Base-by-base conservation (phyloP, 2,329 filamentous ascomycete genomes). In the Botrytis galanthina region DNA sequence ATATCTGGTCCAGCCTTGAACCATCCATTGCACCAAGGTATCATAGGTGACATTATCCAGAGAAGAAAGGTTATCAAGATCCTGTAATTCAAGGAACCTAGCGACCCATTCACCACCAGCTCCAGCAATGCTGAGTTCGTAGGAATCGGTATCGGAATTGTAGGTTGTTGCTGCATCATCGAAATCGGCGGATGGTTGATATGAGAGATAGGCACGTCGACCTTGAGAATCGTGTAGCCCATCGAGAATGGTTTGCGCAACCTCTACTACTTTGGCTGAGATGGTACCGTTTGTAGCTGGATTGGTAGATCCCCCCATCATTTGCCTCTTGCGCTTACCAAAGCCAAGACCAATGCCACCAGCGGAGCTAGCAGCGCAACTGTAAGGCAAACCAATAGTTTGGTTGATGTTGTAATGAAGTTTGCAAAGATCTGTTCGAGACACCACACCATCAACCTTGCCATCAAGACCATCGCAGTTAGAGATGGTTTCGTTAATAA, bases 381-480 rank as follows among this genome's bases (percentile, higher is more conserved):
- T 83, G 79, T 83, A 89, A 2, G 83, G 70, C 70, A 81, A 74
- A 32, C 86, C 87, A 71, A 88, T 80, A 60, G 83, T 84, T 20
- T 82, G 80, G 73, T 79, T 84, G 44, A 86, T 76, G 77, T 88
- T 83, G 79, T 84, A 86, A 61, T 84, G 77, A 9, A 85, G 75
- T 72, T 81, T 82, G 81, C 85, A 87, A 14, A 87, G 81, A 68
- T 86, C 84, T 1, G 83, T 84, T 9, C 85, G 82, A 8, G 84
- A 81, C 32, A 90, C 82, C 5, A 89, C 85, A 26, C 87, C 87
- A 73, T 90, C 87, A 1, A 82, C 83, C 59, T 83, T 83, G 12
- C 88, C 87, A 73, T 90, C 87, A 12, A 90, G 81, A 10, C 83
- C 80, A 74, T 90, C 87, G 68, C 88, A 90, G 48, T 84, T 84